Percentiles rank a stretch among this genome's conserved stretches.
Conservation (phyloP, 116 monocot genomes). For the Posidonia oceanica region DNA sequence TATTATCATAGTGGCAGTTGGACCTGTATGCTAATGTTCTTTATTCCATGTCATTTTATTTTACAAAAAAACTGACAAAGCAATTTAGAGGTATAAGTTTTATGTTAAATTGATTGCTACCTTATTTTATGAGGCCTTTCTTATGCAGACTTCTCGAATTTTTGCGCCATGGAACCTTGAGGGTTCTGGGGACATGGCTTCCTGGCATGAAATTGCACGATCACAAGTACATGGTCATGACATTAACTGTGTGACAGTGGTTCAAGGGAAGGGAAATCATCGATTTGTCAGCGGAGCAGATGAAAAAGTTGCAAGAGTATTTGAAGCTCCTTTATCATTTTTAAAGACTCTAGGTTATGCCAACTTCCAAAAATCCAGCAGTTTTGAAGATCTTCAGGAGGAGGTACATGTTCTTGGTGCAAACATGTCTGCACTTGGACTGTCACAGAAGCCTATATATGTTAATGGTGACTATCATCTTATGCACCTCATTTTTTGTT, state of each 20-base stretch:
- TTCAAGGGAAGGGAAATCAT: slow-evolving; percentile 76
- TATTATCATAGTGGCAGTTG: no score
- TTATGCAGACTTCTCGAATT: slow-evolving; percentile 72
- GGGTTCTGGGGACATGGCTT: slow-evolving; percentile 7
- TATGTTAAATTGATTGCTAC: not conserved
- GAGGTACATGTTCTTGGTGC: slow-evolving; percentile 83
- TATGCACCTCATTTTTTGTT: slow-evolving; percentile 3
- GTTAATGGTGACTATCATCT: slow-evolving; percentile 28
- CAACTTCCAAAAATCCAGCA: slow-evolving; percentile 15
- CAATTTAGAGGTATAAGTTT: no score
- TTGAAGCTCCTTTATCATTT: slow-evolving; percentile 96
- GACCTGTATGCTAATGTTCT: no score
- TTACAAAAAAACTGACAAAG: no score
- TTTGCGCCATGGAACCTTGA: slow-evolving; percentile 69
- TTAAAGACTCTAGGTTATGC: slow-evolving; percentile 74
- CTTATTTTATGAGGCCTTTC: not conserved
- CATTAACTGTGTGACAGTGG: slow-evolving; percentile 77
- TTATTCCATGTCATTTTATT: no score
- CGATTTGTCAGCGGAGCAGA: slow-evolving; percentile 97
- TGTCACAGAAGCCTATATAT: slow-evolving; percentile 97
- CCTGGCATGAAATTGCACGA: slow-evolving; percentile 97
- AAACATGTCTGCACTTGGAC: slow-evolving; percentile 97
- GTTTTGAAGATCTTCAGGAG: slow-evolving; percentile 37
- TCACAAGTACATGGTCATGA: slow-evolving; percentile 99
- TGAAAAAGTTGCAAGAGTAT: slow-evolving; percentile 94